Conservation (phyloP, 192 early-diverging fungal genomes). For the Umbelopsis sp. region DNA sequence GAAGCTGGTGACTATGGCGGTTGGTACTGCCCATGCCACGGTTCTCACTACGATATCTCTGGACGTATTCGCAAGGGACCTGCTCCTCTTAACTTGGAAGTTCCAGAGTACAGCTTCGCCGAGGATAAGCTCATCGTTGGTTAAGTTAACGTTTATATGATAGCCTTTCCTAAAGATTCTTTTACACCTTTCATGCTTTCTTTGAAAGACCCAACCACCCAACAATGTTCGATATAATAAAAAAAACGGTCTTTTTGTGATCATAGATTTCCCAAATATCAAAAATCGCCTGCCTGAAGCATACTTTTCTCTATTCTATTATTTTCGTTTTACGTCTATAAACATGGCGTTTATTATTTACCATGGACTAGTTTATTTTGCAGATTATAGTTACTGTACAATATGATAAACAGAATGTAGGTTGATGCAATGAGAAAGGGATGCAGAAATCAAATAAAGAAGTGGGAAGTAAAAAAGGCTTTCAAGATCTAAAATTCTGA, state of each 20-base stretch:
- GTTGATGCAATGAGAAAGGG: no score
- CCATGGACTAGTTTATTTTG: no score
- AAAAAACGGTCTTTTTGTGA: conserved; percentile 21
- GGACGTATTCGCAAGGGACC: conserved; percentile 98
- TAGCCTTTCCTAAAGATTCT: conserved; percentile 4
- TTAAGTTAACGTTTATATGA: conserved; percentile 48
- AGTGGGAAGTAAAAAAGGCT: no score
- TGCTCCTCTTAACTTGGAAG: conserved; percentile 97
- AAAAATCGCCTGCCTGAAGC: background rate
- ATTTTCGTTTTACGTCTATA: no score
- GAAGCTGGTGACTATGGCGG: conserved; percentile 98
- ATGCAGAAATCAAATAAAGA: no score
- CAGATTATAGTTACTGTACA: no score
- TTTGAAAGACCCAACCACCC: conserved; percentile 19
- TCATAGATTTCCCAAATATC: conserved; percentile 17
- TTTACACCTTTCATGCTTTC: conserved; percentile 1
- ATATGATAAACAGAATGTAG: no score
- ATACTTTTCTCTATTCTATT: no score
- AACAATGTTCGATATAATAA: conserved; percentile 23
- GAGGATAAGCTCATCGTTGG: conserved; percentile 88
- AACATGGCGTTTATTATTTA: no score
- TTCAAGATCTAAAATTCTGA: background rate
- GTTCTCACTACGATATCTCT: conserved; percentile 99
- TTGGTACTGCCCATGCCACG: conserved; percentile 99
- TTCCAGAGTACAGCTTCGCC: conserved; percentile 78